Evolutionary conservation across 2,329 filamentous ascomycete genomes (phyloP).

Genomic region (Cercospora sojina): DNA sequence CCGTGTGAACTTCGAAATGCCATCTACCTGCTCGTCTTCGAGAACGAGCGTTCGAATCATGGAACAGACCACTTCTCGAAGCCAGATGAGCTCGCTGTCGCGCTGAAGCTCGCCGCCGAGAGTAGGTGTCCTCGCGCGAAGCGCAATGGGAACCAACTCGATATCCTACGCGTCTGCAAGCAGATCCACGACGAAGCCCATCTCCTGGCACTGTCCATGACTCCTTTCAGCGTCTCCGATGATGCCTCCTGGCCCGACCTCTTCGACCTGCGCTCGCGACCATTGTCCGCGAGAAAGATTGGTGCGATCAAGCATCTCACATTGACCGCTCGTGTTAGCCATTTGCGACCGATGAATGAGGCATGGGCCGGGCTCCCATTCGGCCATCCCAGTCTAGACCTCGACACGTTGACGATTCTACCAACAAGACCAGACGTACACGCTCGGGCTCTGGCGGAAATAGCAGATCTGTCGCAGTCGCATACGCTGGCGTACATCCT

Average conservation of each 20-base stretch:
- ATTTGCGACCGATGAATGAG: conserved; percentile 39
- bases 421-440: conserved; percentile 36
- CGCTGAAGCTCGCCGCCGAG: conserved; percentile 20
- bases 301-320: conserved; percentile 36
- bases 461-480: conserved; percentile 38
- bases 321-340: conserved; percentile 35
- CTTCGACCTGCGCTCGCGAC: conserved; percentile 30
- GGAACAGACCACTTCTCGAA: neutral
- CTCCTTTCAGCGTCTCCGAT: conserved; percentile 34
- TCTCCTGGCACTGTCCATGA: conserved; percentile 35
- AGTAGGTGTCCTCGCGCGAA: neutral
- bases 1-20: conserved; percentile 34
- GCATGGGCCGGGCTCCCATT: conserved; percentile 39
- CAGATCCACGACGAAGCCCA: conserved; percentile 35
- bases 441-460: conserved; percentile 34
- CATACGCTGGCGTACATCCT: conserved; percentile 41
- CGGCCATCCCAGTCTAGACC: conserved; percentile 33
- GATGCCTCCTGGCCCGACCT: conserved; percentile 29
- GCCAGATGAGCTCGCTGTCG: conserved; percentile 17
- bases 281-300: conserved; percentile 27
- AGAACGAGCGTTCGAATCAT: conserved; percentile 7
- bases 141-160: conserved; percentile 18
- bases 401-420: conserved; percentile 36
- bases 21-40: conserved; percentile 34
- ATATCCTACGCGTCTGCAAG: conserved; percentile 27